Base-by-base conservation (phyloP, 768 basidiomycete species). In the Pisolithus sp. region DNA sequence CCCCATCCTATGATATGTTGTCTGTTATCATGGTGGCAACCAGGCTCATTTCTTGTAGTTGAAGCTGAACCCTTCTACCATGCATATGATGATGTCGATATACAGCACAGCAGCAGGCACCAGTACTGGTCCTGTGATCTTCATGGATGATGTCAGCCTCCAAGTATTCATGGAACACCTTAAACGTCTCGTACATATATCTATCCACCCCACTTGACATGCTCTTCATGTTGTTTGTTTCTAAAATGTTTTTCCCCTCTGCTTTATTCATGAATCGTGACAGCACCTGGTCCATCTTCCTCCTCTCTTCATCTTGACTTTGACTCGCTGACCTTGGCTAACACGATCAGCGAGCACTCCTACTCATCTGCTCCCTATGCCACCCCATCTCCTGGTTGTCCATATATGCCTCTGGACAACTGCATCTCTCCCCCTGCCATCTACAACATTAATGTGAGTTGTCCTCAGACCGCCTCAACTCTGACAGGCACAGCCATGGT, bases 131-230 rank as follows among this genome's bases (percentile, higher is more conserved):
- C n/a, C n/a, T n/a, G n/a, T n/a, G n/a, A n/a, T n/a, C n/a, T n/a
- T n/a, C n/a, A 99, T 95, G 52, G 96, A 98, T 66, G 95, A 99
- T 68, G 95, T 98, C 56, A 96, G 92, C 66, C 79, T 97, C 71
- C 91, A 94, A 68, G 89, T 94, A 51, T 95, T 96, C 76, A 94
- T 93, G 93, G 94, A 96, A 63, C 90, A 94, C 73, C 73, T 97
- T 71, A 96, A 95, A 68, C 84, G 92, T 62, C 71, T 97, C 74
- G 93, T 86, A 60, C 63, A 83, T 73, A 7, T 26, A 50, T 37
- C 31, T 20, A 42, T 36, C 24, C 21, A 36, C 49, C 5, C 8
- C 18, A 53, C 36, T 43, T 20, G 1, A 20, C 44, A 24, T 12
- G 12, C 21, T 10, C 26, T n/a, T 17, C 24, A 24, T 44, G 13